phyloP scores from a whole-genome alignment of 1,284 basidiomycete species.

The Cryptococcus sp. region DNA sequence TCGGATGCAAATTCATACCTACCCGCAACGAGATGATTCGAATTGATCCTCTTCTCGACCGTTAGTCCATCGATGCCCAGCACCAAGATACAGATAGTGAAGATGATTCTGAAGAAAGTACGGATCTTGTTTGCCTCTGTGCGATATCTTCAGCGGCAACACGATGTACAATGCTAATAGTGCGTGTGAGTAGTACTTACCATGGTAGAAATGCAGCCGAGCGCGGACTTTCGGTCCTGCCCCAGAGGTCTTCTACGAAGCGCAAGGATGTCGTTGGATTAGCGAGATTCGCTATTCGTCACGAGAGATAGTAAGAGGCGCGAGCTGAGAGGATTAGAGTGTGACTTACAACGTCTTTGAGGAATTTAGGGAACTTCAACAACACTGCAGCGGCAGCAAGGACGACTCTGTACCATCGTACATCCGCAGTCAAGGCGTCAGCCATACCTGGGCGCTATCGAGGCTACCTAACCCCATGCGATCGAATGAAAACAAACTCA shows the following conservation, averaged over 20 bases:
- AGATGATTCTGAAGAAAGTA: conserved; percentile 34
- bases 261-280: background rate
- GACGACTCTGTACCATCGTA: conserved; percentile 22
- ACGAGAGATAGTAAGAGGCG: too few relatives aligned
- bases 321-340: too few relatives aligned
- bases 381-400: conserved; percentile 24
- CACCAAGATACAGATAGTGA: conserved; percentile 18
- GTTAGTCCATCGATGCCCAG: conserved; percentile 35
- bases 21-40: conserved; percentile 15
- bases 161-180: too few relatives aligned
- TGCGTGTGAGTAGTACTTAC: conserved; percentile 3
- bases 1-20: background rate
- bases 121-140: conserved; percentile 39
- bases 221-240: conserved; percentile 38
- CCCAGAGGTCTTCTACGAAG: conserved; percentile 31
- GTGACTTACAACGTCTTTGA: conserved; percentile 30
- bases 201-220: conserved; percentile 39
- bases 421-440: background rate
- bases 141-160: background rate
- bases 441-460: too few relatives aligned
- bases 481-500: too few relatives aligned
- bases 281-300: background rate
- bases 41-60: conserved; percentile 16
- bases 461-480: too few relatives aligned
- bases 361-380: conserved; percentile 32